phyloP scores from a whole-genome alignment of 441 rosid genomes.

The Adansonia rubrostipa region DNA sequence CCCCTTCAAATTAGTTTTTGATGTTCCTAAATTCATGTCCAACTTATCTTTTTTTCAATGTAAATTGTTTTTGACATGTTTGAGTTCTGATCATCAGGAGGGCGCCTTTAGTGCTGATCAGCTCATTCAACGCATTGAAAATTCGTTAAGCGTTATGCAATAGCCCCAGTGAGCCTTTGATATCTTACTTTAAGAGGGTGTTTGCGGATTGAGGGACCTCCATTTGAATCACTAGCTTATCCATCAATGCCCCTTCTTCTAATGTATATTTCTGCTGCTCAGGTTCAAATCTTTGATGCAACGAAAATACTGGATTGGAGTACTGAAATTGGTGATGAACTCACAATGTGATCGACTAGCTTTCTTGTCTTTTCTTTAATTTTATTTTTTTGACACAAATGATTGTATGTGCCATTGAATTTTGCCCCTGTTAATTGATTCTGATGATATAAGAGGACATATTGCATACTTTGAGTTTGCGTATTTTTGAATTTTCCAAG shows the following conservation, averaged over 20 bases:
- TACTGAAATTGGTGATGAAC: constrained; percentile 3
- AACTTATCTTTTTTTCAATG: background rate
- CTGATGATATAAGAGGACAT: background rate
- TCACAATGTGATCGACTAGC: background rate
- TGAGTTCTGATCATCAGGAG: constrained; percentile 47
- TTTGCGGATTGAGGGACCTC: background rate
- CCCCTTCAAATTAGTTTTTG: background rate
- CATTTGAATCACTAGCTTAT: background rate
- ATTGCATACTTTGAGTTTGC: background rate
- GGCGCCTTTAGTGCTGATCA: constrained; percentile 76
- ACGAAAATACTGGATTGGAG: constrained; percentile 19
- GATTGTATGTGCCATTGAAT: background rate
- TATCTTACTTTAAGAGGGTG: background rate
- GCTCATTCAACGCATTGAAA: constrained; percentile 66
- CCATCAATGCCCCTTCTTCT: background rate
- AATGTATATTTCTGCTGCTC: background rate
- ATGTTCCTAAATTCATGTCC: background rate
- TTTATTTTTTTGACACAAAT: background rate
- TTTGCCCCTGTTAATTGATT: background rate
- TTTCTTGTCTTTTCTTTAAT: background rate
- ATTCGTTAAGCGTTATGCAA: constrained; percentile 62
- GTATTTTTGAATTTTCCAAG: background rate
- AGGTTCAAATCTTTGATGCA: background rate
- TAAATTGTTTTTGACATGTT: background rate
- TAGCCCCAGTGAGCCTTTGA: constrained; percentile 42